Evolutionary conservation across 495 filamentous ascomycete genomes (phyloP).

Genomic region (Copromyces sp.): DNA sequence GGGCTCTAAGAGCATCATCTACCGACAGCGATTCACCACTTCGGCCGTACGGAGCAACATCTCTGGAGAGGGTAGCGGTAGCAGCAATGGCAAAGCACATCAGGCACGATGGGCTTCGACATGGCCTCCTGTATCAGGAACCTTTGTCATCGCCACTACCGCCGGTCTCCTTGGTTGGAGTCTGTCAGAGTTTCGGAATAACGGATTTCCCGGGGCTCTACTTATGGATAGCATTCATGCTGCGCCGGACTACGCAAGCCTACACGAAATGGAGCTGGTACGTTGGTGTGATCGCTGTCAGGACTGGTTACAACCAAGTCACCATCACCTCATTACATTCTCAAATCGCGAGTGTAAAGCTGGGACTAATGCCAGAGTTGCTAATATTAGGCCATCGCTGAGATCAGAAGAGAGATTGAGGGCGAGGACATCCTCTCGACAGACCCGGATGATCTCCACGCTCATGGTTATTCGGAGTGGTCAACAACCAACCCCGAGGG

Average conservation of each 20-base stretch:
- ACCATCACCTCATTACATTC: neutral
- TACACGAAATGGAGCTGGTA: slow-evolving; percentile 41
- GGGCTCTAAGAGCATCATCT: slow-evolving; percentile 1
- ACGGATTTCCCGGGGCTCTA: slow-evolving; percentile 21
- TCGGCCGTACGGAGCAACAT: slow-evolving; percentile 11
- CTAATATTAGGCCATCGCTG: slow-evolving; percentile 15
- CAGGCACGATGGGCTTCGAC: slow-evolving; percentile 11
- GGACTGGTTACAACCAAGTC: neutral
- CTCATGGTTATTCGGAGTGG: slow-evolving; percentile 86
- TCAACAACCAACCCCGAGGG: slow-evolving; percentile 70
- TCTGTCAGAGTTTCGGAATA: slow-evolving; percentile 19
- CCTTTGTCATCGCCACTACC: slow-evolving; percentile 29
- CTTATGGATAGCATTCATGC: slow-evolving; percentile 29
- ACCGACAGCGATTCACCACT: slow-evolving; percentile 14
- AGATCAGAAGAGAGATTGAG: slow-evolving; percentile 56
- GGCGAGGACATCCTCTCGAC: slow-evolving; percentile 61
- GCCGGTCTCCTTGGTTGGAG: slow-evolving; percentile 35
- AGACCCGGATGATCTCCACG: slow-evolving; percentile 69
- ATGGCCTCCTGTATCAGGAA: slow-evolving; percentile 21
- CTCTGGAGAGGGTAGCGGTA: neutral
- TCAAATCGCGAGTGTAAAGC: neutral
- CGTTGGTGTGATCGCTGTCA: slow-evolving; percentile 13
- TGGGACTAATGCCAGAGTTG: neutral
- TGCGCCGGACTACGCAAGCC: slow-evolving; percentile 36
- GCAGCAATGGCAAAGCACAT: neutral